A percentile compares a stretch with the other conserved stretches of the same genome.
These are phyloP conservation scores for Coniochaeta prunicola DNA, from an alignment of 2,329 filamentous ascomycete species.

Conservation along the genomic window DNA sequence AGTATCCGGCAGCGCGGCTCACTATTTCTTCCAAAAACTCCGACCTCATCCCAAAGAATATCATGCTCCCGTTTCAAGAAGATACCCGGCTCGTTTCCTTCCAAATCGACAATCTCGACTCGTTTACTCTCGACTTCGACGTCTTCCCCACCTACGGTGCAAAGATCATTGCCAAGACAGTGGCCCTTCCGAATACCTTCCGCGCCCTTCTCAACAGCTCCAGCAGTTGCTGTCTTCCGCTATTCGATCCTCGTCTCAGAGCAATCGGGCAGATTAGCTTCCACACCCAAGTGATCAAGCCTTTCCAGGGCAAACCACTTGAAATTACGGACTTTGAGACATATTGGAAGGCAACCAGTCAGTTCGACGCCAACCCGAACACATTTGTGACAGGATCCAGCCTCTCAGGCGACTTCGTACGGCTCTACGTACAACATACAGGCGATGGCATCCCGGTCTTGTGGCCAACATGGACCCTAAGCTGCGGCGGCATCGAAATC, in stretches of 20 bases:
- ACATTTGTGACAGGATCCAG: slow-evolving; percentile 92
- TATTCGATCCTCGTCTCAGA: slow-evolving; percentile 86
- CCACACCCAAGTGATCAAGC: slow-evolving; percentile 92
- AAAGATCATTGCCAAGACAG: slow-evolving; percentile 93
- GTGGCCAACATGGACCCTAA: slow-evolving; percentile 77
- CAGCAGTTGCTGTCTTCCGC: slow-evolving; percentile 73
- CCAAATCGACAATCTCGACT: slow-evolving; percentile 88
- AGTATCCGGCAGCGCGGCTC: slow-evolving; percentile 88
- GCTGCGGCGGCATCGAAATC: slow-evolving; percentile 69
- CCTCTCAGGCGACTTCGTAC: slow-evolving; percentile 89
- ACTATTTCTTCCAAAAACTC: slow-evolving; percentile 96
- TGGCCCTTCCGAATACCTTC: slow-evolving; percentile 84
- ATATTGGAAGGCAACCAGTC: slow-evolving; percentile 98
- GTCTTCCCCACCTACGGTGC: slow-evolving; percentile 96
- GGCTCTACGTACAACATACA: slow-evolving; percentile 86
- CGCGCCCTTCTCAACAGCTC: slow-evolving; percentile 66
- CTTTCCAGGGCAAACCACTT: slow-evolving; percentile 83
- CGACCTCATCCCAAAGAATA: slow-evolving; percentile 91
- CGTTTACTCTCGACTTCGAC: slow-evolving; percentile 93
- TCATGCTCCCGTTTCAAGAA: slow-evolving; percentile 92
- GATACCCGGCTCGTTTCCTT: slow-evolving; percentile 91
- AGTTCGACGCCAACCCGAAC: slow-evolving; percentile 76
- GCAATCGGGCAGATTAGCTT: slow-evolving; percentile 93
- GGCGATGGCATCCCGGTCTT: slow-evolving; percentile 80
- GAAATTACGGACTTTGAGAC: slow-evolving; percentile 98